These are phyloP conservation scores for Hyaloperonospora arabidopsidis DNA, from an alignment of 352 stramenopile species.

Conservation along the genomic window DNA sequence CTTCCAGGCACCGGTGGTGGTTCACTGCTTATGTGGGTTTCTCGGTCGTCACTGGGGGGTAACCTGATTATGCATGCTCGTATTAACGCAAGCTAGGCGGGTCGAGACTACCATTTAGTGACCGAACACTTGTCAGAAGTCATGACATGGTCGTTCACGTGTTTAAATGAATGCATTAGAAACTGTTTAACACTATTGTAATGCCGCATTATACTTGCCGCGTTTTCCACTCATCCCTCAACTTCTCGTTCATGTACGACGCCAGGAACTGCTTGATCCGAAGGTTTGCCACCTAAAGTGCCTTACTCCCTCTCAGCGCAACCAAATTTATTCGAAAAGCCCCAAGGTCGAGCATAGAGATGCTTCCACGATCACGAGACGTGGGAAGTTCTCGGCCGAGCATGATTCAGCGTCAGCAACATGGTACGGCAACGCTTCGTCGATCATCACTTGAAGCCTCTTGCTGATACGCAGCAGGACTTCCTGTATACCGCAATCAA, in stretches of 20 bases:
- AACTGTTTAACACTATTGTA: not conserved
- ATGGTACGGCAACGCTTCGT: conserved; percentile 13
- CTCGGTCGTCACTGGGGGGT: conserved; percentile 23
- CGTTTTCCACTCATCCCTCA: not conserved
- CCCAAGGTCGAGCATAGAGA: conserved; percentile 34
- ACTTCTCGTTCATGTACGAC: not conserved
- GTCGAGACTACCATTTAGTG: conserved; percentile 13
- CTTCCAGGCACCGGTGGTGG: conserved; percentile 23
- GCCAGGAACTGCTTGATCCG: too few species aligned
- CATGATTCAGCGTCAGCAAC: conserved; percentile 1
- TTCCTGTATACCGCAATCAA: conserved; percentile 5
- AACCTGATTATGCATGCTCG: conserved; percentile 34
- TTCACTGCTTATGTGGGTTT: conserved; percentile 38
- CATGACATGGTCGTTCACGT: conserved; percentile 12
- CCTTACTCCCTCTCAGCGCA: not conserved
- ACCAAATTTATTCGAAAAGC: conserved; percentile 13
- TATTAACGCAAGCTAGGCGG: conserved; percentile 36
- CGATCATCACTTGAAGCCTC: conserved; percentile 27
- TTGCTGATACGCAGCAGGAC: conserved; percentile 24
- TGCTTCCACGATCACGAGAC: conserved; percentile 46
- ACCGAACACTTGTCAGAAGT: conserved; percentile 18
- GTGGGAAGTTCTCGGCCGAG: conserved; percentile 15
- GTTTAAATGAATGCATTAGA: conserved; percentile 27
- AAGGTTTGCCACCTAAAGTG: too few species aligned
- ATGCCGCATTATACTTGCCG: not conserved